These are phyloP conservation scores for Trichoderma endophyticum DNA, from an alignment of 2,329 filamentous ascomycete species.

Conservation along the genomic window DNA sequence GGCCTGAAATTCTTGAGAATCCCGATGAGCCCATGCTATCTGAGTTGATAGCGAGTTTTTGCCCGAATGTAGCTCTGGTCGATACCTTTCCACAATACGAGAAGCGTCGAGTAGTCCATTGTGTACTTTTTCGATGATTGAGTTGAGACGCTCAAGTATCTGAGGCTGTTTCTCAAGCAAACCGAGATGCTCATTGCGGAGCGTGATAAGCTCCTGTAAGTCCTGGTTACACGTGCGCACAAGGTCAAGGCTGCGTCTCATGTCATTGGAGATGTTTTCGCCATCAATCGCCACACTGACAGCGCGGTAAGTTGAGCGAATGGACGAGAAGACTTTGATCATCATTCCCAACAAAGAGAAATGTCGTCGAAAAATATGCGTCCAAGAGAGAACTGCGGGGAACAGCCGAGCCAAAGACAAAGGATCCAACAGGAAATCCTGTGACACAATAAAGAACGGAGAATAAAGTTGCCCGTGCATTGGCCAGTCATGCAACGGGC, in stretches of 20 bases:
- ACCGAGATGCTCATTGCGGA: neutral
- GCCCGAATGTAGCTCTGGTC: neutral
- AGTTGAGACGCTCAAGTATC: neutral
- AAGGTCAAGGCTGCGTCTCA: neutral
- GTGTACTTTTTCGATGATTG: neutral
- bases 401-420: neutral
- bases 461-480: neutral
- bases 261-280: neutral
- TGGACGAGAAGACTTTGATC: neutral
- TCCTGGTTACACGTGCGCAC: neutral
- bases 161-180: neutral
- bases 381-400: neutral
- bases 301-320: neutral
- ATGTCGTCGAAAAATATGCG: neutral
- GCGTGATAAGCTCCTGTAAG: neutral
- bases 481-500: neutral
- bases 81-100: neutral
- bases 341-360: neutral
- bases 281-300: neutral
- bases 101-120: neutral
- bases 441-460: neutral
- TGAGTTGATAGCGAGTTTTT: neutral
- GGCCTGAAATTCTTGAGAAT: neutral
- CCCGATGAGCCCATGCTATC: neutral
- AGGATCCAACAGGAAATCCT: neutral